Conservation (phyloP, 169 alveolate species). For the Eimeria necatrix region DNA sequence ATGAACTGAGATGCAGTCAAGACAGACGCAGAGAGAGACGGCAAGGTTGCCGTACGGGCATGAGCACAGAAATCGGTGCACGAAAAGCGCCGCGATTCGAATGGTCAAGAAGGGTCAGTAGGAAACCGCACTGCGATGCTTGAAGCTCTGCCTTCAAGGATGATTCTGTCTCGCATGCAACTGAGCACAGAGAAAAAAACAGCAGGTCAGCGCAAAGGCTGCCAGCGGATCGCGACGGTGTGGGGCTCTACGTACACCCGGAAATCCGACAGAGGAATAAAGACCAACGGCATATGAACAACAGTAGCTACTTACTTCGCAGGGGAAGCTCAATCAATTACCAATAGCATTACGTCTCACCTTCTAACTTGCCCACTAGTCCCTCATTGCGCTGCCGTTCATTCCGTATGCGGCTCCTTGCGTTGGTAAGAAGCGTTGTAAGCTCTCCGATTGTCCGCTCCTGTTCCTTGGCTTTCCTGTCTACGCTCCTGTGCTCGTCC, state of each 20-base stretch:
- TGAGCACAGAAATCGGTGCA: background rate
- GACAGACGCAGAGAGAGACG: no score
- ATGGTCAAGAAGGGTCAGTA: background rate
- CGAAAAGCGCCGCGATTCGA: no score
- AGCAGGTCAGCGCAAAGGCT: background rate
- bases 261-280: background rate
- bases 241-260: background rate
- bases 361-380: conserved; percentile 50
- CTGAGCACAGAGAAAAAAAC: conserved; percentile 23
- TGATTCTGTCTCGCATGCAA: conserved; percentile 32
- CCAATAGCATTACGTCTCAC: background rate
- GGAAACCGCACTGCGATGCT: conserved; percentile 16
- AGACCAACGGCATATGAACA: background rate
- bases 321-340: background rate
- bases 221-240: background rate
- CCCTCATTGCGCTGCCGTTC: conserved; percentile 72
- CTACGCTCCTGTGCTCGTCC: conserved; percentile 29
- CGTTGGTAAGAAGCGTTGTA: conserved; percentile 36
- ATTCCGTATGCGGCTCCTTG: conserved; percentile 50
- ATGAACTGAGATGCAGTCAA: no score
- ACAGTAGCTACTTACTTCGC: background rate
- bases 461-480: conserved; percentile 36
- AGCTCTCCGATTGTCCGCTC: conserved; percentile 57
- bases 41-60: no score
- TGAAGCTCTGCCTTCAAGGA: conserved; percentile 58